Evolutionary conservation across 495 filamentous ascomycete species (phyloP), one percentile per base, ranked within the genome.

Genomic region (Podospora pseudocomata): DNA sequence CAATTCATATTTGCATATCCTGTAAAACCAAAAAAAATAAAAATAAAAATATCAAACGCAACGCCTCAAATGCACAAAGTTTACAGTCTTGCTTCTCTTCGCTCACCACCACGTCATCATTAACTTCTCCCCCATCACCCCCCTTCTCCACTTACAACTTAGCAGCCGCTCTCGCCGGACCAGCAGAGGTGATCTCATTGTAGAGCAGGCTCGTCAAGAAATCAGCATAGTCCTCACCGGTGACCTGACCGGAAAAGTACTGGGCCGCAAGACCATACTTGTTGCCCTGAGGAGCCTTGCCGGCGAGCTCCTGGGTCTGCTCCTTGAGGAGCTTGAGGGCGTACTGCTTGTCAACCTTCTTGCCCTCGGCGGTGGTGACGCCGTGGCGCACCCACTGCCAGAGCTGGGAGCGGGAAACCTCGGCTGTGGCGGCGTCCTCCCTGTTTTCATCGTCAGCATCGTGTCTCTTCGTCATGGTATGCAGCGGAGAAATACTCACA

Each of bases 371-470:
- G 16, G 94, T 96, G 66, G 85, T 85, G 23, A 96, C 88, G 74
- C 91, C 89, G 83, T 99, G 95, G 69, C 85, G 86, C 64, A 89
- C 86, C 95, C 95, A 99, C 80, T 99, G 95, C 95, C 95, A 99
- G 34, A 99, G 88, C 86, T 99, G 87, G 57, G 85, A 89, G 66
- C 95, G 90, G 60, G 89, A 92, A 9, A 99, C 95, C 81, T 99
- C 95, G 60, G 95, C 95, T 7, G 95, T 99, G 13, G 95, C 95
- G 27, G 95, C 95, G 71, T 99, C 96, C 81, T 99, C 96, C 88
- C 78, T 81, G 69, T 79, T 73, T 70, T 7, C 59, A 32, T 6
- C 30, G 68, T 71, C 62, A 70, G 74, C 67, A 19, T 7, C 60
- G 23, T 23, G 23, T 23, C 27, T n/a, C 39, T 60, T 20, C 34